These are phyloP conservation scores for Diaporthe aspalathi DNA, from an alignment of 2,329 filamentous ascomycete genomes.

Conservation along the genomic window DNA sequence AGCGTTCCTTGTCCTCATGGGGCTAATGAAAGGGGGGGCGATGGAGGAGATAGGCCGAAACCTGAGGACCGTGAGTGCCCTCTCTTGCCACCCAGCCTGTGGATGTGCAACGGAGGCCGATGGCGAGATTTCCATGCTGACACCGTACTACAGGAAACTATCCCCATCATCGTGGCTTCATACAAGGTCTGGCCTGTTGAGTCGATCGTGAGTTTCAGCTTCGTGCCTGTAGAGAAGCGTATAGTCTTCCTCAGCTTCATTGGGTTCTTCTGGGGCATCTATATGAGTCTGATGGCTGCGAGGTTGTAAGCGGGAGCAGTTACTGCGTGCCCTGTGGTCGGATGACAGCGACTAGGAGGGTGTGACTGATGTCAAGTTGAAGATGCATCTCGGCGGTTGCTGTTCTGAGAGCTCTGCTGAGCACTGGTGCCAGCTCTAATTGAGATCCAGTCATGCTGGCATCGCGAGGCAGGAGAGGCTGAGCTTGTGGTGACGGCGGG, in stretches of 20 bases:
- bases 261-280: slow-evolving; percentile 62
- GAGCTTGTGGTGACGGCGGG: background rate
- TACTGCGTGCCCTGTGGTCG: background rate
- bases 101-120: background rate
- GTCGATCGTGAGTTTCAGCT: slow-evolving; percentile 62
- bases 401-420: background rate
- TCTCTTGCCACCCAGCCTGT: background rate
- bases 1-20: slow-evolving; percentile 61
- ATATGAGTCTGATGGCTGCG: slow-evolving; percentile 61
- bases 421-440: no score
- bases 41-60: slow-evolving; percentile 52
- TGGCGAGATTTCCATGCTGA: background rate
- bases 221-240: slow-evolving; percentile 60
- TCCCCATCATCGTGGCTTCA: slow-evolving; percentile 60
- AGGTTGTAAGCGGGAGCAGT: slow-evolving; percentile 25
- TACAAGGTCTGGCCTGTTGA: slow-evolving; percentile 66
- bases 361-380: no score
- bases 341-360: background rate
- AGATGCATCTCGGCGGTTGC: background rate
- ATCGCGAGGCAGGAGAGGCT: no score
- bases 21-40: slow-evolving; percentile 56
- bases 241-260: slow-evolving; percentile 63
- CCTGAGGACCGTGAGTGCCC: slow-evolving; percentile 48
- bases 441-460: background rate
- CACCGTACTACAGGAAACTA: slow-evolving; percentile 52